Base-by-base conservation (phyloP, 176 grass and related monocot genomes). In the Thalia dealbata region DNA sequence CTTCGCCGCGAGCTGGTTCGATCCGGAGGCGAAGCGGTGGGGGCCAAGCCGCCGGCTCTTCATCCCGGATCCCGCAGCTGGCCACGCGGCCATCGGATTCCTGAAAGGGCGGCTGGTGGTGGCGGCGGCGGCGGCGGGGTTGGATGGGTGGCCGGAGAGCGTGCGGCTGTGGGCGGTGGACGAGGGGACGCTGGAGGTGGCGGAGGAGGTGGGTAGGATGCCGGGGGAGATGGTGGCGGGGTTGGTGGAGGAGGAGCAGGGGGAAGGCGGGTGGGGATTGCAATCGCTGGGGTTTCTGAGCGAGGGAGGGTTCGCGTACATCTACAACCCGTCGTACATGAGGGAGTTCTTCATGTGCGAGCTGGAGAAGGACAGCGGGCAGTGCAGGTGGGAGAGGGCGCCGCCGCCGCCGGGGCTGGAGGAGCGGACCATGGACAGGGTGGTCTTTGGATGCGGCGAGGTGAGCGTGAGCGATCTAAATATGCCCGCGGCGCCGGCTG, bases 311-410 rank as follows among this genome's bases (percentile, higher is more conserved):
- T 88, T 81, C n/a, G 95, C 90, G 0, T 99, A 99, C 73, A 81
- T 99, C 64, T 99, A 91, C 83, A 99, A 99, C 78, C 76, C 85
- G 62, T 78, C 83, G 18, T 81, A 88, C 71, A 81, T 76, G 74
- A 24, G 24, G 50, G 83, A 83, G 50, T 90, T 88, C n/a, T 82
- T 78, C 87, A 0, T 92, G 91, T 82, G 84, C 89, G 78, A 79
- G 84, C 35, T 70, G 14, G 27, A 16, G 52, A 2, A 10, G 10
- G 48, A 28, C 23, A 50, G 59, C 2, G 64, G 32, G 3, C 1
- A 18, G 25, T 55, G 77, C 76, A 80, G 89, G 67, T 96, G 92
- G 92, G 82, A 96, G 79, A 89, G 86, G 89, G 81, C 89, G 69
- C 82, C 89, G 16, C 73, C 75, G 79, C 70, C 86, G 76, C 78